phyloP scores from a whole-genome alignment of 257 asterid species.

The Schizonepeta tenuifolia region DNA sequence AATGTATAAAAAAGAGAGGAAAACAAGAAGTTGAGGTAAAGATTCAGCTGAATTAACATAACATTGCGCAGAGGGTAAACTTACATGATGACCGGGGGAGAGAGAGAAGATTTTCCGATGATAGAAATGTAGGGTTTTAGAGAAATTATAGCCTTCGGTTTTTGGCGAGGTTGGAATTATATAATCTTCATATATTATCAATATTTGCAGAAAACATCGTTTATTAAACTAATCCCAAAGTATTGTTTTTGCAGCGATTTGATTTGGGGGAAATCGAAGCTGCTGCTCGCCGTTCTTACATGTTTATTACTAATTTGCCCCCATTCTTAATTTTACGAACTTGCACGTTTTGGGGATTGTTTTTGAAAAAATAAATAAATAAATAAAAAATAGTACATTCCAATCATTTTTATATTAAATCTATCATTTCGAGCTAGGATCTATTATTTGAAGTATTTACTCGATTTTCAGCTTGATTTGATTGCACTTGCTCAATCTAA shows the following conservation, averaged over 20 bases:
- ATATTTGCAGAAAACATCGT: background rate
- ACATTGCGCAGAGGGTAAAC: background rate
- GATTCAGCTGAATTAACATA: slow-evolving; percentile 3
- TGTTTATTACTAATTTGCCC: background rate
- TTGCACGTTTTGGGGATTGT: too few relatives aligned
- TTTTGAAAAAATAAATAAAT: too few relatives aligned
- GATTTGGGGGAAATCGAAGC: too few relatives aligned
- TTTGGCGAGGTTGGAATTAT: slow-evolving; percentile 2
- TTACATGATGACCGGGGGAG: slow-evolving; percentile 17
- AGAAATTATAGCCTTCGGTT: slow-evolving; percentile 25
- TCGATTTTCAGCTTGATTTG: too few relatives aligned
- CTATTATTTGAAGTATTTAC: too few relatives aligned
- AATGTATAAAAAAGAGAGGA: background rate
- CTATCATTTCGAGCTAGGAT: too few relatives aligned
- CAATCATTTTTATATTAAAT: too few relatives aligned
- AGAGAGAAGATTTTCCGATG: slow-evolving; percentile 13
- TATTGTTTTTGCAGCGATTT: background rate
- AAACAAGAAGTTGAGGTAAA: background rate
- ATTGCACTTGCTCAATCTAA: too few relatives aligned
- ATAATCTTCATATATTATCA: background rate
- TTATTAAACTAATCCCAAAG: too few relatives aligned
- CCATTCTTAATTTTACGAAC: background rate
- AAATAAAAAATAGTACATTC: too few relatives aligned
- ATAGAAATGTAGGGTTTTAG: slow-evolving; percentile 36
- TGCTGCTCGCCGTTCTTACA: too few relatives aligned